Evolutionary conservation across 768 basidiomycete species (phyloP).

Genomic region (Termitomyces sp.): DNA sequence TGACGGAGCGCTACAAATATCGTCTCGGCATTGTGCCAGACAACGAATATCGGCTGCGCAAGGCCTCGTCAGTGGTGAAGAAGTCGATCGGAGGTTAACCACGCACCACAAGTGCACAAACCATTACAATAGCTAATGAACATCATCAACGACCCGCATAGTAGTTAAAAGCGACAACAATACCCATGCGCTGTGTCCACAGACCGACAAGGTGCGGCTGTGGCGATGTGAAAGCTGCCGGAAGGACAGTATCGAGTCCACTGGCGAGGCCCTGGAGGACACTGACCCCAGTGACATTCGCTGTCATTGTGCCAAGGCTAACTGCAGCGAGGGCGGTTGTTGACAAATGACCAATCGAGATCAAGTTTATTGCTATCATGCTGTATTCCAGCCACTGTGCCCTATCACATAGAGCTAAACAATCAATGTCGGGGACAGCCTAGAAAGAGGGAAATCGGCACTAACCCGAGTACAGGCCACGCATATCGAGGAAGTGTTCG

Average conservation of each 20-base stretch:
- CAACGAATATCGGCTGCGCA: neutral
- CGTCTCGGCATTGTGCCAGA: too few relatives aligned
- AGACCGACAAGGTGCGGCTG: constrained; percentile 32
- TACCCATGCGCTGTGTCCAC: constrained; percentile 63
- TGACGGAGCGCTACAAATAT: neutral
- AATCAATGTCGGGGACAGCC: neutral
- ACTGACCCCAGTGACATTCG: constrained; percentile 23
- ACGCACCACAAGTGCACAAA: neutral
- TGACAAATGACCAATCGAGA: constrained; percentile 71
- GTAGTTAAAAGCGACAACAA: neutral
- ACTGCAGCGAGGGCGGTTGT: constrained; percentile 67
- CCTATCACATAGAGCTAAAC: neutral
- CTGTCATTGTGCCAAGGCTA: constrained; percentile 46
- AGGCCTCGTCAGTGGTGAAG: neutral
- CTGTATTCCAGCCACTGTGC: constrained; percentile 56
- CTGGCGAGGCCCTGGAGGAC: constrained; percentile 59
- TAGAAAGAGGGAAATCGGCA: neutral
- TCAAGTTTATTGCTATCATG: constrained; percentile 58
- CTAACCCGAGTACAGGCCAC: constrained; percentile 7
- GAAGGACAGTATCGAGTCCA: constrained; percentile 69
- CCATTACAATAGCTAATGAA: constrained; percentile 1
- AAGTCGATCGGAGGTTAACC: neutral
- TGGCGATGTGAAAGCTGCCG: constrained; percentile 71
- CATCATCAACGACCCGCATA: neutral
- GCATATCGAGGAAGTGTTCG: constrained; percentile 3